Evolutionary conservation across 306 rosid species (phyloP).

Genomic region (Trichosanthes cucumerina): DNA sequence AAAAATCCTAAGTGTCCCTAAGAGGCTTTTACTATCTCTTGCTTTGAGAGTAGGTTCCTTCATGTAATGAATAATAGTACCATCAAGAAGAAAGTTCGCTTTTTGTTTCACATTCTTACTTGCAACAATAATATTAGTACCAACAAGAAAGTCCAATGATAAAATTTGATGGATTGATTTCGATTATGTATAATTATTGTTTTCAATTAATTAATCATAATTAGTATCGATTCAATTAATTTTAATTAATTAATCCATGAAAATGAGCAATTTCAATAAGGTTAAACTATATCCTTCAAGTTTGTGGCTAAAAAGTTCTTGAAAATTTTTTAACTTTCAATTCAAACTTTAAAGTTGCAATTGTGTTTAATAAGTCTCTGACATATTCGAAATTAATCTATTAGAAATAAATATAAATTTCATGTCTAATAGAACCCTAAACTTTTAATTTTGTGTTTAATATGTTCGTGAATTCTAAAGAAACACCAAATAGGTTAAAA

Average conservation of each 20-base stretch:
- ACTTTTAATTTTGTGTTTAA: too few relatives aligned
- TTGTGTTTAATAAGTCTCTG: too few relatives aligned
- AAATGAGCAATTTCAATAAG: neutral
- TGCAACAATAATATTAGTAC: too few relatives aligned
- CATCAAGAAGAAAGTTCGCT: neutral
- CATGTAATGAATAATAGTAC: neutral
- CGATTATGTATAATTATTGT: neutral
- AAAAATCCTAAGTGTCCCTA: slow-evolving; percentile 37
- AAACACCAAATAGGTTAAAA: too few relatives aligned
- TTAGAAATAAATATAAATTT: too few relatives aligned
- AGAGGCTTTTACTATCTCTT: neutral
- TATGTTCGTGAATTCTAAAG: too few relatives aligned
- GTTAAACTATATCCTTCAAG: too few relatives aligned
- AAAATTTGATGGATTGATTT: neutral
- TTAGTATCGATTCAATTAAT: neutral
- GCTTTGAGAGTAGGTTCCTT: neutral
- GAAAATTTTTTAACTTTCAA: too few relatives aligned
- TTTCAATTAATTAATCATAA: neutral
- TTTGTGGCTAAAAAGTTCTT: too few relatives aligned
- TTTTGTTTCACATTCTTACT: neutral
- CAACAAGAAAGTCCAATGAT: neutral
- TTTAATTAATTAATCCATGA: neutral
- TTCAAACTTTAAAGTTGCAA: too few relatives aligned
- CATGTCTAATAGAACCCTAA: too few relatives aligned
- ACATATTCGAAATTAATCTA: too few relatives aligned